Base-by-base conservation (phyloP, 352 stramenopile genomes). In the Pythium oligandrum region DNA sequence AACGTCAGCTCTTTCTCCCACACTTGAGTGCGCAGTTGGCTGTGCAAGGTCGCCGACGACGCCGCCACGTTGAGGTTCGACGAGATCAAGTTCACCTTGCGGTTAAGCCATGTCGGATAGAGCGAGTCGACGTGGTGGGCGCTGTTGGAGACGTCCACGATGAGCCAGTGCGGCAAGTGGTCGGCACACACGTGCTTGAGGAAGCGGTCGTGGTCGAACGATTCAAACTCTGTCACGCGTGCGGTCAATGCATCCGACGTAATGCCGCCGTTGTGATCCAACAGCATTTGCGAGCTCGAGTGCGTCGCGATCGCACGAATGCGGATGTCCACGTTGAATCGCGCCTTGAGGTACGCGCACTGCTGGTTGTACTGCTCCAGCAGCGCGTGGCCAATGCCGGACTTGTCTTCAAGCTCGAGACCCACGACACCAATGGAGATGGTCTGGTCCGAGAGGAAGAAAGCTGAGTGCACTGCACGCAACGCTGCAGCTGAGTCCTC, bases 91-190 rank as follows among this genome's bases (percentile, higher is more conserved):
- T 98, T 86, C 59, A 97, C 80, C 51, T 95, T 93, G 49, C 75
- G 72, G 11, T 59, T 75, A 3, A 98, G 65, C 95, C 95, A 98
- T 36, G 75, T 64, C 26, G 85, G 80, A 67, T 98, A 96, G 47
- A 93, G 70, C 31, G 73, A 65, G 26, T 85, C 77, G n/a, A 93
- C 81, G 57, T 88, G 73, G n/a, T 78, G 57, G 2, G 72, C 70
- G 45, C 91, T 89, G 61, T 95, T 90, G 4, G 93, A 97, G 38
- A 96, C 94, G 61, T 98, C 96, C 50, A 98, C 83, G 53, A 98
- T 91, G 9, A 98, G 77, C 70, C 87, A 92, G 67, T 98, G 83
- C 2, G 93, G 85, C 53, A 95, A 72, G 58, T 98, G 90, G 45
- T 95, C 76, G 8, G 76, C 76, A 53, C 93, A 87, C 10, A 98